Evolutionary conservation across 345 rosid genomes (phyloP).

Genomic region (Gossypium ekmanianum): DNA sequence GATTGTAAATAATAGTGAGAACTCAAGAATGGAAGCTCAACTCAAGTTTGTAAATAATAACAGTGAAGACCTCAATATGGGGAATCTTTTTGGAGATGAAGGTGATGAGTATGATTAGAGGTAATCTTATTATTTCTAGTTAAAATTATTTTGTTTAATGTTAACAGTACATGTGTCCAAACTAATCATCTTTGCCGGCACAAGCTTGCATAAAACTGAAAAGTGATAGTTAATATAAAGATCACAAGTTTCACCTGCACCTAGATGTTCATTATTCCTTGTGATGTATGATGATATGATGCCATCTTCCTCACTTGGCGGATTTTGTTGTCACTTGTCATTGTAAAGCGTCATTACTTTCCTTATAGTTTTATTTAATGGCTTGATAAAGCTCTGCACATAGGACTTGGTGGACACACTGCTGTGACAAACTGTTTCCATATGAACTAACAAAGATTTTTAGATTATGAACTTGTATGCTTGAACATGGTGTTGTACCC

Average conservation of each 20-base stretch:
- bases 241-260: background rate
- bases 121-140: constrained; percentile 25
- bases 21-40: constrained; percentile 44
- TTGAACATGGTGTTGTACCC: background rate
- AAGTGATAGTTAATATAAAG: background rate
- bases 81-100: constrained; percentile 57
- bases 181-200: background rate
- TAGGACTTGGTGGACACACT: background rate
- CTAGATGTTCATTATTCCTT: background rate
- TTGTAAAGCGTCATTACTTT: background rate
- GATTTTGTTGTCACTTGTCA: background rate
- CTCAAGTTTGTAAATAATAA: constrained; percentile 55
- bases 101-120: constrained; percentile 54
- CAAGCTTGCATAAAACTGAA: background rate
- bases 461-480: background rate
- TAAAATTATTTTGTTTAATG: background rate
- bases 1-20: constrained; percentile 53
- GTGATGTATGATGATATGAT: background rate
- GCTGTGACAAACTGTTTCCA: background rate
- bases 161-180: background rate
- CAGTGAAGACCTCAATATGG: constrained; percentile 41
- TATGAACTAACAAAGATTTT: background rate
- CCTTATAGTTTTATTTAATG: background rate
- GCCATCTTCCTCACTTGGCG: background rate
- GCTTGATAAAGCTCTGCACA: background rate